A percentile compares a stretch with the other conserved stretches of the same genome.
Evolutionary conservation across 805 yeast genomes (phyloP).

Genomic region (Candida alai): DNA sequence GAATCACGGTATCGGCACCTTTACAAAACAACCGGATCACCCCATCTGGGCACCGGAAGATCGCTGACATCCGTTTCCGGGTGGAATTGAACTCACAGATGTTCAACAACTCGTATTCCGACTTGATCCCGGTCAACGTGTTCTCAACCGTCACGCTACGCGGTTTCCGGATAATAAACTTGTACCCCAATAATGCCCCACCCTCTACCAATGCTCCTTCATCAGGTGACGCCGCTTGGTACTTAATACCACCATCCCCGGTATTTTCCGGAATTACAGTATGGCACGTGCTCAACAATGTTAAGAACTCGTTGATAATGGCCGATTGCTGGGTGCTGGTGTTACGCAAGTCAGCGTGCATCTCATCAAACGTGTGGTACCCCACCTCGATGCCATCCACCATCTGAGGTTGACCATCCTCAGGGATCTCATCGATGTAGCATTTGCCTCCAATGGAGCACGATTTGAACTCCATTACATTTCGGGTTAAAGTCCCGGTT

Average conservation of each 20-base stretch:
- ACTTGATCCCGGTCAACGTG: constrained; percentile 41
- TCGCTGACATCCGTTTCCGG: constrained; percentile 95
- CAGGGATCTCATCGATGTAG: constrained; percentile 86
- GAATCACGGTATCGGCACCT: constrained; percentile 96
- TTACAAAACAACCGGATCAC: constrained; percentile 82
- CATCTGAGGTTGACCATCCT: constrained; percentile 70
- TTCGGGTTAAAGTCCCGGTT: constrained; percentile 94
- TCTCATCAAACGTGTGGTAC: constrained; percentile 62
- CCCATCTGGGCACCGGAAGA: constrained; percentile 93
- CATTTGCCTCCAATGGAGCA: constrained; percentile 92
- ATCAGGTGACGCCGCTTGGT: constrained; percentile 99
- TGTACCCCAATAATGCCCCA: constrained; percentile 84
- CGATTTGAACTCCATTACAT: constrained; percentile 93
- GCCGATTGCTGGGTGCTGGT: constrained; percentile 44
- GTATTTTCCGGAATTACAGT: constrained; percentile 92
- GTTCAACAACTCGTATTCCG: constrained; percentile 73
- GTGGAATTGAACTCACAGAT: constrained; percentile 97
- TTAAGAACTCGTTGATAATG: constrained; percentile 69
- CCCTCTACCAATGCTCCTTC: constrained; percentile 99
- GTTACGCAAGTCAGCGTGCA: constrained; percentile 45
- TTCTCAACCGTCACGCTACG: constrained; percentile 65
- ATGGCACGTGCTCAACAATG: constrained; percentile 87
- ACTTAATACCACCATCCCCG: constrained; percentile 64
- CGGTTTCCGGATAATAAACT: constrained; percentile 82
- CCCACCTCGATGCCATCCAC: constrained; percentile 81